Conservation (phyloP, 192 early-diverging fungal genomes). For the Backusella mclennaniae region DNA sequence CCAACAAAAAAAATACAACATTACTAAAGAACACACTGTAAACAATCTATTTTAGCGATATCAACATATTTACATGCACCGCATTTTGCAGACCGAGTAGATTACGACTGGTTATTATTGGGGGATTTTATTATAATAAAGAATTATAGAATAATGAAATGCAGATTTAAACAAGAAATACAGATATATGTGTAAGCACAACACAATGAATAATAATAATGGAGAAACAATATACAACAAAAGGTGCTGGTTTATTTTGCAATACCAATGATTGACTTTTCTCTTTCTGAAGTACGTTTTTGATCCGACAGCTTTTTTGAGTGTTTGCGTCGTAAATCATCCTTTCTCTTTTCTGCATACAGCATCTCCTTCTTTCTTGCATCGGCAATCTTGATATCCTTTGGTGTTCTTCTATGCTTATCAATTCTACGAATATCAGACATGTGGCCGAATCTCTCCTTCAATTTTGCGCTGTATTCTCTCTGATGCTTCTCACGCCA, state of each 20-base stretch:
- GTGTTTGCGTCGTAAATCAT: constrained; percentile 90
- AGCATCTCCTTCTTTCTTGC: constrained; percentile 81
- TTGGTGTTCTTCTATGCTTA: constrained; percentile 86
- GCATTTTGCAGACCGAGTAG: too few species aligned
- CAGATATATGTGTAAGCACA: neutral
- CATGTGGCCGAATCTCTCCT: constrained; percentile 90
- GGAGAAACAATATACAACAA: neutral
- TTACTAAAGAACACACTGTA: too few species aligned
- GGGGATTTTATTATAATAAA: too few species aligned
- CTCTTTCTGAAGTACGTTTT: constrained; percentile 67
- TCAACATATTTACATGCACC: too few species aligned
- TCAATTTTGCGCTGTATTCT: constrained; percentile 85
- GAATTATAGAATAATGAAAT: too few species aligned
- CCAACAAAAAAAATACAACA: too few species aligned
- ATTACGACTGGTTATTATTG: too few species aligned
- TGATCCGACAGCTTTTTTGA: constrained; percentile 56
- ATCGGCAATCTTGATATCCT: constrained; percentile 77
- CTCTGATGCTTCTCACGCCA: constrained; percentile 75
- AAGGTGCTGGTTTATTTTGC: constrained; percentile 37
- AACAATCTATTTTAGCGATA: too few species aligned
- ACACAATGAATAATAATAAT: neutral
- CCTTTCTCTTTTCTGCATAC: constrained; percentile 78
- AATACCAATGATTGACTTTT: constrained; percentile 67
- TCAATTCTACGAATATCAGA: constrained; percentile 85
- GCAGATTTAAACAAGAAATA: neutral